Evolutionary conservation across 352 stramenopile genomes (phyloP).

Genomic region (Pilasporangium apinafurcum): DNA sequence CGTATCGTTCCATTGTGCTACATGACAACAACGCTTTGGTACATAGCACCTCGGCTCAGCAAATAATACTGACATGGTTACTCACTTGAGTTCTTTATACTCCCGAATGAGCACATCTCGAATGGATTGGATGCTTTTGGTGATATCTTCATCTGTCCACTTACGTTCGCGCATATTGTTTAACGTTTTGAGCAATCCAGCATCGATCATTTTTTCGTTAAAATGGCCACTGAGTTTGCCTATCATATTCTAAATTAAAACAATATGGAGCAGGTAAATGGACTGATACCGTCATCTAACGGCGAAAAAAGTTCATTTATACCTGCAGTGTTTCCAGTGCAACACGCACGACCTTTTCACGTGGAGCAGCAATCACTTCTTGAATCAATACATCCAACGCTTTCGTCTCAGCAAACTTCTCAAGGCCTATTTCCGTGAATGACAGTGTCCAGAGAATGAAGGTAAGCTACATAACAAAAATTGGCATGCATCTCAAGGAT

Average conservation of each 20-base stretch:
- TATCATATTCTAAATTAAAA: constrained; percentile 51
- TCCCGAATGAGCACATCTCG: constrained; percentile 79
- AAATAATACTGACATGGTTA: neutral
- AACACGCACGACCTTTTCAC: constrained; percentile 97
- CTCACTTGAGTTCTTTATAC: constrained; percentile 87
- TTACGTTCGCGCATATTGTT: constrained; percentile 91
- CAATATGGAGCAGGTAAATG: neutral
- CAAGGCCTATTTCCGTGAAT: constrained; percentile 82
- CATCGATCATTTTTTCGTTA: constrained; percentile 95
- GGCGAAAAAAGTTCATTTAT: neutral
- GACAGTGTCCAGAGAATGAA: constrained; percentile 97
- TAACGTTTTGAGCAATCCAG: constrained; percentile 93
- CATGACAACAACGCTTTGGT: neutral
- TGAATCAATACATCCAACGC: constrained; percentile 69
- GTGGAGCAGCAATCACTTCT: constrained; percentile 88
- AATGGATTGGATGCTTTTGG: constrained; percentile 69
- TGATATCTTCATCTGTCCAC: constrained; percentile 95
- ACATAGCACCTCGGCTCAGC: neutral
- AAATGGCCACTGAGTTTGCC: constrained; percentile 79
- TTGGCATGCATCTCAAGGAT: no score
- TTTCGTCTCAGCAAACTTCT: constrained; percentile 67
- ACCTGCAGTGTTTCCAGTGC: constrained; percentile 90
- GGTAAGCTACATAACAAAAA: constrained; percentile 68
- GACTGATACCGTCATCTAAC: no score
- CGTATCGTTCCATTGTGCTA: constrained; percentile 95